Base-by-base conservation (phyloP, 1,284 basidiomycete species). In the Cryptococcus jaspeensis region DNA sequence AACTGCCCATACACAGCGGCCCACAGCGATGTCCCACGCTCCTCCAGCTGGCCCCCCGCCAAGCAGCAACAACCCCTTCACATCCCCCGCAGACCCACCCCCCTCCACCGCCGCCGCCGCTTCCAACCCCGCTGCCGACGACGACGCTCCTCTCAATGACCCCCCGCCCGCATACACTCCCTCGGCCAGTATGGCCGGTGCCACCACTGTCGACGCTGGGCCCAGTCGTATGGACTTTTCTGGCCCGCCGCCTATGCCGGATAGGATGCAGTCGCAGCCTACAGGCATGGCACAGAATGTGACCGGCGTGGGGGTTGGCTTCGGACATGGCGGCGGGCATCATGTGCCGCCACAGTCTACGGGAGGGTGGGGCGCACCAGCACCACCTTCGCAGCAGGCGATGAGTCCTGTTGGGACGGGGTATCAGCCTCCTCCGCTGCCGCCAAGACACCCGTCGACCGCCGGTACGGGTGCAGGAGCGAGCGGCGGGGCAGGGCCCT, bases 181-280 rank as follows among this genome's bases (percentile, higher is more conserved):
- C 18, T 55, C 56, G 7, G 53, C 56, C 20, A 44, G 40, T n/a
- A 28, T 22, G 38, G 22, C 35, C n/a, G 55, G 55, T 4, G 50
- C 53, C 45, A 59, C 62, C 11, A 59, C 62, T 1, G 23, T 77
- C 11, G 55, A 59, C 6, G 50, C 66, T 3, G 75, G 75, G 9
- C 75, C 75, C 8, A 25, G 50, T 16, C 58, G 67, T 4, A 70
- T 73, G 65, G 73, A 76, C 55, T 77, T 75, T 48, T 71, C 67
- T 0, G 75, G 75, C 15, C 74, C 75, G 6, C 75, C 75, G 15
- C 75, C 74, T 2, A 54, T 75, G 53, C 71, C 75, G 5, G 67
- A 74, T 28, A 60, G 69, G n/a, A 41, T 67, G 12, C 48, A 41
- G 39, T 8, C 48, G 41, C 28, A 60, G 54, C 20, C 40, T 16